Percentiles rank a stretch among this genome's conserved stretches.
These are phyloP conservation scores for Scolecobasidium constrictum DNA, from an alignment of 2,329 filamentous ascomycete species.

Conservation along the genomic window DNA sequence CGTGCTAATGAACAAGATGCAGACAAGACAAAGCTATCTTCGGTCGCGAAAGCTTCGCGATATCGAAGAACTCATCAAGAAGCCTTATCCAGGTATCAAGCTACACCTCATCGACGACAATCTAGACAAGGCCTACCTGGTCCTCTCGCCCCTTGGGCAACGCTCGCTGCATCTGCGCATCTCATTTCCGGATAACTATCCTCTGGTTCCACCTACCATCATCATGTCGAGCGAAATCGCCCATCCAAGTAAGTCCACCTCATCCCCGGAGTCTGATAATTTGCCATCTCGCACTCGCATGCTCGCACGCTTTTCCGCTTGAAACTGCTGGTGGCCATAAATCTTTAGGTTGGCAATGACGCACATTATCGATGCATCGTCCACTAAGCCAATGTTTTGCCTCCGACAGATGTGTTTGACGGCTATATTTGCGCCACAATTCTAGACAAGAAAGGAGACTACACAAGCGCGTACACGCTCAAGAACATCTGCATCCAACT, in stretches of 20 bases:
- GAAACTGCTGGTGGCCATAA: no score
- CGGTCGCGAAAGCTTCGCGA: slow-evolving; percentile 23
- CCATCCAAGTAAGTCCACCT: no score
- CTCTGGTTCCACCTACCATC: slow-evolving; percentile 28
- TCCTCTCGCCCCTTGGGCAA: slow-evolving; percentile 31
- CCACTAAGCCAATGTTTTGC: no score
- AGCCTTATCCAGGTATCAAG: slow-evolving; percentile 38
- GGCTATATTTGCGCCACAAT: slow-evolving; percentile 38
- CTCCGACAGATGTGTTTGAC: slow-evolving; percentile 34
- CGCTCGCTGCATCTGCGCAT: slow-evolving; percentile 33
- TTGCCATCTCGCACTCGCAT: no score
- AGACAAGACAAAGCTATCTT: not conserved
- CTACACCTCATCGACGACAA: slow-evolving; percentile 28
- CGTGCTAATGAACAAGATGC: no score
- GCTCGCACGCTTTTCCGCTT: no score
- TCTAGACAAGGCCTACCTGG: slow-evolving; percentile 29
- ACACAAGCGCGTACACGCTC: slow-evolving; percentile 40
- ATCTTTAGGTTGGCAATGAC: no score
- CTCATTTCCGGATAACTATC: slow-evolving; percentile 26
- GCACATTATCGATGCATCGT: no score
- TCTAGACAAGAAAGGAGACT: slow-evolving; percentile 30
- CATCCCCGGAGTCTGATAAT: no score
- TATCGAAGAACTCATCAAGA: slow-evolving; percentile 33
- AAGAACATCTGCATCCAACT: slow-evolving; percentile 40
- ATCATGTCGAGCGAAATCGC: slow-evolving; percentile 29